Base-by-base conservation (phyloP, 306 rosid genomes). In the Dalbergia cochinchinensis region DNA sequence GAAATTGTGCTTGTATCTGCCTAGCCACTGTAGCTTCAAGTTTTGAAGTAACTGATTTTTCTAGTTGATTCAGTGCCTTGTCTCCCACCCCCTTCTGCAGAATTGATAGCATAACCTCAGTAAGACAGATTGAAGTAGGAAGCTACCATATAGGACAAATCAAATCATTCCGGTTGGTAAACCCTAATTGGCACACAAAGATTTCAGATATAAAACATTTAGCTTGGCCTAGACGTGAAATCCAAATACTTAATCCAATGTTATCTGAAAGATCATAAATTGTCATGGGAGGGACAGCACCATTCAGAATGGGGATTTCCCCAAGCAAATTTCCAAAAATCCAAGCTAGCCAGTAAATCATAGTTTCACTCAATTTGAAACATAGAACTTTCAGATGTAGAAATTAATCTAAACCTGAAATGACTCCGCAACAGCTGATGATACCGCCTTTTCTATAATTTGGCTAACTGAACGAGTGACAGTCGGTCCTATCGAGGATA, bases 41-140 rank as follows among this genome's bases (percentile, higher is more conserved):
- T 82, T 91, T 91, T 68, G 90, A 82, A 85, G 73, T 78, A 53
- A 91, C 86, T 18, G 90, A 82, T 39, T 87, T 91, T 77, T 91
- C 95, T 70, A 91, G 85, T 80, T 91, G 95, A 83, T 69, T 86
- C 77, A 91, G 47, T 33, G 88, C 89, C 82, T 83, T 88, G 37
- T 90, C 94, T 73, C 94, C 92, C 50, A 90, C 86, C 78, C 95
- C 95, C 88, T 88, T 91, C 95, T 91, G 87, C 86, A 83, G 19
- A 67, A 68, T 73, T 77, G 51, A 71, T 75, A 68, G 34, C 58
- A 85, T 20, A 78, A 54, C 70, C 39, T 68, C 42, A 69, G 75
- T 80, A 73, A 67, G 63, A 64, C 76, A 74, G 65, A 63, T 69
- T 15, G 51, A 71, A 76, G 39, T 34, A 62, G 73, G 22, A 47